These are phyloP conservation scores for Williopsis jadinii DNA, from an alignment of 1,139 yeast species.

Conservation along the genomic window DNA sequence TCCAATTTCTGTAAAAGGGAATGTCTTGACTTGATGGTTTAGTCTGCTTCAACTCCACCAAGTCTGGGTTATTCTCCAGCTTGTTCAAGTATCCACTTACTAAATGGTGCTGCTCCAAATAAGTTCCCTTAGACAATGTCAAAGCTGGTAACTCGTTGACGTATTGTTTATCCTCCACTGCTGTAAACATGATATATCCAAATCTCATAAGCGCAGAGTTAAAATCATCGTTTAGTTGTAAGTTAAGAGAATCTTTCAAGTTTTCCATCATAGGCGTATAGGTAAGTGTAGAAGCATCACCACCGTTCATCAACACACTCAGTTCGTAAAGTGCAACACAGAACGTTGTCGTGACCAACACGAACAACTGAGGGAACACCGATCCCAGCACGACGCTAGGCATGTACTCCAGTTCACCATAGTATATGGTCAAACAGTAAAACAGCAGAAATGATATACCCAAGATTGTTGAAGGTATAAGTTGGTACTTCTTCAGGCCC, in stretches of 20 bases:
- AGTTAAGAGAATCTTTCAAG: constrained; percentile 31
- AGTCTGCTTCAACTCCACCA: constrained; percentile 14
- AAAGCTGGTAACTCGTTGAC: constrained; percentile 52
- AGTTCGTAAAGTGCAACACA: constrained; percentile 45
- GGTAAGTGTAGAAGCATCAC: constrained; percentile 36
- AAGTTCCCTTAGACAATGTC: constrained; percentile 44
- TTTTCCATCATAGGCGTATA: constrained; percentile 41
- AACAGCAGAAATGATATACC: constrained; percentile 45
- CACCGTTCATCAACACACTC: constrained; percentile 55
- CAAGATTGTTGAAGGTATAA: constrained; percentile 54
- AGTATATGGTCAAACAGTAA: constrained; percentile 32
- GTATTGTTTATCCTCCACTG: constrained; percentile 61
- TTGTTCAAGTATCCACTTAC: constrained; percentile 25
- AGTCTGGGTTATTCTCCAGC: constrained; percentile 17
- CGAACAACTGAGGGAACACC: constrained; percentile 53
- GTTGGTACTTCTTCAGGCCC: constrained; percentile 44
- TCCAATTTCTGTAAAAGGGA: constrained; percentile 8
- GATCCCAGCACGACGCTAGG: constrained; percentile 53
- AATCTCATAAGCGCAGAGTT: constrained; percentile 52
- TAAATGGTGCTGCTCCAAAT: constrained; percentile 39
- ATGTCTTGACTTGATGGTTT: constrained; percentile 2
- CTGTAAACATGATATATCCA: constrained; percentile 57
- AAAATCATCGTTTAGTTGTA: constrained; percentile 52
- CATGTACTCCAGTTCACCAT: constrained; percentile 37
- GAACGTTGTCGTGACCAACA: constrained; percentile 40